phyloP scores from a whole-genome alignment of 1,284 basidiomycete species.

The Ustilago sp. region DNA sequence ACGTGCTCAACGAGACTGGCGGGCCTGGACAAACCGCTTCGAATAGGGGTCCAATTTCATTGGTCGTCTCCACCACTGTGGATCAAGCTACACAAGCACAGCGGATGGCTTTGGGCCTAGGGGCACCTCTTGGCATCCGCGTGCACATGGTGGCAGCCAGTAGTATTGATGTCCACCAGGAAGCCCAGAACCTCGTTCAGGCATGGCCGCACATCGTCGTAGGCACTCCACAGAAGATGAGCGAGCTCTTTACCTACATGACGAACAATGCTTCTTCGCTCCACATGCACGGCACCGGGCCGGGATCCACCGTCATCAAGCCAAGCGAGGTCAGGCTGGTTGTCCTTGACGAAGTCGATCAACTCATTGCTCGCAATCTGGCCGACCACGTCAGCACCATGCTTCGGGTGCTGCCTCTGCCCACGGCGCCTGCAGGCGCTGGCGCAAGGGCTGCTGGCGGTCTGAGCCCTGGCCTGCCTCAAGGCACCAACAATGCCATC shows the following conservation, averaged over 20 bases:
- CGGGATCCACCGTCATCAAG: conserved; percentile 22
- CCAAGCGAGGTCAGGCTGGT: conserved; percentile 89
- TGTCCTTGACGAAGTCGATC: conserved; percentile 96
- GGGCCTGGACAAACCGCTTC: conserved; percentile 35
- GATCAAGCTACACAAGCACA: conserved; percentile 98
- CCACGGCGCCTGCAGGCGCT: conserved; percentile 65
- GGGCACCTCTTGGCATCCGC: conserved; percentile 74
- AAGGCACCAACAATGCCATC: conserved; percentile 17
- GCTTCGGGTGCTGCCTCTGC: conserved; percentile 86
- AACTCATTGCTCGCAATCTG: conserved; percentile 93
- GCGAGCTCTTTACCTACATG: conserved; percentile 89
- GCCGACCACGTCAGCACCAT: conserved; percentile 94
- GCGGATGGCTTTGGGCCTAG: conserved; percentile 93
- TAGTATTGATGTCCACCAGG: conserved; percentile 52
- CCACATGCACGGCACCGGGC: conserved; percentile 19
- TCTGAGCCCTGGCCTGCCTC: conserved; percentile 38
- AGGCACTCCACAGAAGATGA: conserved; percentile 94
- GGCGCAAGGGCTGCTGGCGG: conserved; percentile 18
- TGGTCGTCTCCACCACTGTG: conserved; percentile 93
- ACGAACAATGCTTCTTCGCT: conserved; percentile 68
- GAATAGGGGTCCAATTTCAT: conserved; percentile 72
- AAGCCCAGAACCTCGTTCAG: conserved; percentile 53
- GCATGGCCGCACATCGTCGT: conserved; percentile 85
- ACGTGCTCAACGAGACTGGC: conserved; percentile 50
- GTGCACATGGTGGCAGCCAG: conserved; percentile 60